Evolutionary conservation across 805 yeast species (phyloP), one percentile per base, ranked within the genome.

Genomic region (Suhomyces prunicola): DNA sequence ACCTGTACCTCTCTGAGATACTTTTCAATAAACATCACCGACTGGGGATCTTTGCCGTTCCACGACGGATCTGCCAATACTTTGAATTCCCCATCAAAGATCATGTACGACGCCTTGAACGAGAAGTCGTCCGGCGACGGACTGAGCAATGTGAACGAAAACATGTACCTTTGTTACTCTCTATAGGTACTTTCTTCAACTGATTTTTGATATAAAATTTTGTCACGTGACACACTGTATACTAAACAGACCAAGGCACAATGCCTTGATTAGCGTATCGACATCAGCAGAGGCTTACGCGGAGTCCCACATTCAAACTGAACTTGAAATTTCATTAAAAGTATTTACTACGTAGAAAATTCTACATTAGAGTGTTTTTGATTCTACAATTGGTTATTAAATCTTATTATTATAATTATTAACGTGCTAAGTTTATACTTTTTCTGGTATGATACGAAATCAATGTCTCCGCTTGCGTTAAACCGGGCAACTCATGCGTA

Each of bases 61-160:
- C 93, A 88, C 2, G 86, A 83, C 0, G 92, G 92, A 59, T 88
- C 94, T 0, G 90, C 85, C 46, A 87, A 64, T 2, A 87, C 73
- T 31, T 77, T 78, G 26, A 84, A 62, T 26, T 76, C 78, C 26
- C 70, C 68, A 46, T 86, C 90, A 61, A 87, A 83, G 15, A 79
- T 74, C 23, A 87, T 60, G 23, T 85, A 57, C 10, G 85, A 74
- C 2, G 86, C 85, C 52, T 73, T 60, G 57, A 68, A 68, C 29
- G 76, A 65, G 36, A 54, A 57, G 46, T 63, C 65, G 19, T 60
- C 66, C 15, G 61, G 62, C 27, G 55, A 56, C n/a, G 71, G 69
- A 26, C 71, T 61, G 36, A 74, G 53, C 31, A 73, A 55, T 13
- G 75, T 63, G 57, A 71, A 73, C 17, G 72, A 63, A 60, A 74